Base-by-base conservation (phyloP, 2,329 filamentous ascomycete species). In the Xylaria sp. region DNA sequence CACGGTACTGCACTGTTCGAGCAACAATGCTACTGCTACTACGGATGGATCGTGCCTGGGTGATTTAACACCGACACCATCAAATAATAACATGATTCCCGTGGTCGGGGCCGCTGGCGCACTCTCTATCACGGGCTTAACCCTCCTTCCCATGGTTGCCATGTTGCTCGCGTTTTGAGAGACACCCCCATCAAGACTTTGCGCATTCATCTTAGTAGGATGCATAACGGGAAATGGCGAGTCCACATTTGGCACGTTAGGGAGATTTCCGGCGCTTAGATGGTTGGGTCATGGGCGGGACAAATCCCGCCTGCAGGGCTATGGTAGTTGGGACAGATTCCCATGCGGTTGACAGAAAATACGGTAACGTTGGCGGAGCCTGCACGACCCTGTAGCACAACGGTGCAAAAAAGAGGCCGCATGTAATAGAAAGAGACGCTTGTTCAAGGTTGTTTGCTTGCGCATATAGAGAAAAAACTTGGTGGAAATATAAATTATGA, bases 1-100 rank as follows among this genome's bases (percentile, higher is more conserved):
- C 76, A 78, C 75, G 29, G 69, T 80, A 59, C 69, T 77, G 25
- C 35, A 44, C 25, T 66, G 68, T 55, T 74, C 74, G 55, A 66
- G 64, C 48, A 71, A 61, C 35, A 69, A 69, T 23, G 58, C 70
- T 3, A 59, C 71, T 5, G 67, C 63, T 55, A 69, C 76, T 2
- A 70, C 61, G 29, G 61, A 63, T 48, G 42, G 60, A 23, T 27
- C 48, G 12, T 57, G 44, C 54, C 51, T 47, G 44, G 35, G 13
- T n/a, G 21, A 32, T n/a, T 21, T 35, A 25, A 40, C 27, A 12
- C 53, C 58, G 13, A 63, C 57, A 23, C 50, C 67, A 51, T 53
- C 60, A 35, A 48, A 47, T 23, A 35, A 13, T 29, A 35, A 13
- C 35, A 18, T n/a, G 3, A 37, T 35, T n/a, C 60, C 65, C 16